Conservation (phyloP, 2,329 filamentous ascomycete species). For the Fusarium sp. region DNA sequence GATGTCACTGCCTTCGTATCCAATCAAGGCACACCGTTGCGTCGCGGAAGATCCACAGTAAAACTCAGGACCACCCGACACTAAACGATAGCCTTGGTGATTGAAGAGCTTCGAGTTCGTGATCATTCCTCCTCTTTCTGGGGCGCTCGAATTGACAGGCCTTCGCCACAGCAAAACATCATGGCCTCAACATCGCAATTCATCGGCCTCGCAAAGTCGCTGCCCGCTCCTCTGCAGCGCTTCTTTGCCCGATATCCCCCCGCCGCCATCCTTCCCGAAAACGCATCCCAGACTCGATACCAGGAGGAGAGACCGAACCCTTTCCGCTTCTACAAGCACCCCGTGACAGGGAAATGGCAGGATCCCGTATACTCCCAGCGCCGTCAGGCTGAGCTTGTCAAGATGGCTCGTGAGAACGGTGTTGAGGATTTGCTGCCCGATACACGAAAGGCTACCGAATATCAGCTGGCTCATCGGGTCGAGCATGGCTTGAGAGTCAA, state of each 20-base stretch:
- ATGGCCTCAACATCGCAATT: slow-evolving; percentile 56
- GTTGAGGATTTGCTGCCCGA: slow-evolving; percentile 84
- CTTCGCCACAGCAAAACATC: slow-evolving; percentile 30
- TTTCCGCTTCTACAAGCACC: slow-evolving; percentile 83
- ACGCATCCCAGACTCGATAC: slow-evolving; percentile 60
- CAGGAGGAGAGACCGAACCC: slow-evolving; percentile 75
- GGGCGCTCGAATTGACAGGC: slow-evolving; percentile 34
- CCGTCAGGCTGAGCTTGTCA: slow-evolving; percentile 90
- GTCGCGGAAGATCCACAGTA: slow-evolving; percentile 18
- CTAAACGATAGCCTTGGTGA: slow-evolving; percentile 37
- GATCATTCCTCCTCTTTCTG: slow-evolving; percentile 2
- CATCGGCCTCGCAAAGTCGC: slow-evolving; percentile 72
- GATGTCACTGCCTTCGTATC: neutral
- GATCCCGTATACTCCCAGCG: slow-evolving; percentile 85
- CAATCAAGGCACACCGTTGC: slow-evolving; percentile 23
- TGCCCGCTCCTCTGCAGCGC: slow-evolving; percentile 81
- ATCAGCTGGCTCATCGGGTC: slow-evolving; percentile 75
- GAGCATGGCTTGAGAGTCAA: slow-evolving; percentile 86
- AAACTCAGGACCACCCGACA: slow-evolving; percentile 31
- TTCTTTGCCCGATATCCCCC: slow-evolving; percentile 95
- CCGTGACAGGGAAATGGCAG: slow-evolving; percentile 83
- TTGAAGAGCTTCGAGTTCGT: slow-evolving; percentile 19
- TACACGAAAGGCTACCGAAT: slow-evolving; percentile 79
- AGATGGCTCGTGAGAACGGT: slow-evolving; percentile 81
- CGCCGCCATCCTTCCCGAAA: slow-evolving; percentile 64